Conservation (phyloP, 108 stramenopile species). For the Discostella pseudostelligera region DNA sequence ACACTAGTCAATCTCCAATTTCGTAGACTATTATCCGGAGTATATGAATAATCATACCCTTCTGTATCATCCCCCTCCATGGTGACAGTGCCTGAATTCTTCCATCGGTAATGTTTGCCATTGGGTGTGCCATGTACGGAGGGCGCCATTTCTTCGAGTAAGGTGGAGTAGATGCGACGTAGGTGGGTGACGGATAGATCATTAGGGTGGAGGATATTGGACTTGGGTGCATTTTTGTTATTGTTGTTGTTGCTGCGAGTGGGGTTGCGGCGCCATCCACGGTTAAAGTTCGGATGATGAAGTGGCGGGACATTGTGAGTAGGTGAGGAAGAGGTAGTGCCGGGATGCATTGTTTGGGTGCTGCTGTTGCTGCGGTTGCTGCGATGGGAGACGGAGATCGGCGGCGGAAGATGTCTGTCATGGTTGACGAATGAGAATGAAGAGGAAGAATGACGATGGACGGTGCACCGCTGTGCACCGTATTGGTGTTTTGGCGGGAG, state of each 20-base stretch:
- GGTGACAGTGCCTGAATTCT: constrained; percentile 34
- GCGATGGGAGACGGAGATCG: no score
- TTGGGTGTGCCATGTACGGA: constrained; percentile 17
- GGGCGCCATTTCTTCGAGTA: constrained; percentile 43
- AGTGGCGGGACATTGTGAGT: no score
- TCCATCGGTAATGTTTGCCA: constrained; percentile 29
- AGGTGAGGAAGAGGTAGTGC: no score
- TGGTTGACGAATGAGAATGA: no score
- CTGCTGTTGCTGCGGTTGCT: no score
- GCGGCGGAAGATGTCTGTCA: no score
- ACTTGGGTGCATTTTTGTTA: not conserved
- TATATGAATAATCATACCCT: constrained; percentile 39
- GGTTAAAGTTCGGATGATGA: no score
- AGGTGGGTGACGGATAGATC: constrained; percentile 32
- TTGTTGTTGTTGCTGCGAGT: not conserved
- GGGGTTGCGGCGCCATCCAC: not conserved
- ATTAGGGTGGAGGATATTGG: not conserved
- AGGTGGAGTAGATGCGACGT: constrained; percentile 32
- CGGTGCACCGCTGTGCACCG: no score
- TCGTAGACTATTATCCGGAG: constrained; percentile 21
- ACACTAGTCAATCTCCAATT: not conserved
- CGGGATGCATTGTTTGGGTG: no score
- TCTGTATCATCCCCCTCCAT: constrained; percentile 31
- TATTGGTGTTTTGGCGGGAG: no score
- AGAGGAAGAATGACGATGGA: no score